Percentiles rank a stretch among this genome's conserved stretches.
Evolutionary conservation across 2,329 filamentous ascomycete genomes (phyloP).

Genomic region (Pseudogymnoascus sp.): DNA sequence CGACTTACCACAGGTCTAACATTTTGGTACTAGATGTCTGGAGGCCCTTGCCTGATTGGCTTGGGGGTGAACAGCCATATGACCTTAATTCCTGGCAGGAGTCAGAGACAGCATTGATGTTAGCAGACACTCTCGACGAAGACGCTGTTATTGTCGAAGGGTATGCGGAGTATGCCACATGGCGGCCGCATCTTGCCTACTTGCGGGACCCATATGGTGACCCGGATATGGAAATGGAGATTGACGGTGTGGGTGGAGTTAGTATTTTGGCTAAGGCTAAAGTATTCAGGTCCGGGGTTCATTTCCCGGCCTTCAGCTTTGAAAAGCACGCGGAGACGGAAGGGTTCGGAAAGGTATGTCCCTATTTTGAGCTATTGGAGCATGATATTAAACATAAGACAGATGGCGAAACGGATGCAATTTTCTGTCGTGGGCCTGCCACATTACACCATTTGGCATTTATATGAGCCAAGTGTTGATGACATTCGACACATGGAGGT

Average conservation of each 20-base stretch:
- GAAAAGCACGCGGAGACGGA: slow-evolving; percentile 98
- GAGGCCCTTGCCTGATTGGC: slow-evolving; percentile 97
- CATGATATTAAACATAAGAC: slow-evolving; percentile 14
- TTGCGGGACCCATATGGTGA: slow-evolving; percentile 94
- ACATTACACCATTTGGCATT: slow-evolving; percentile 98
- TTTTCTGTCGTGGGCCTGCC: slow-evolving; percentile 93
- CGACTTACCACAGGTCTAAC: slow-evolving; percentile 18
- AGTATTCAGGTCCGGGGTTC: slow-evolving; percentile 89
- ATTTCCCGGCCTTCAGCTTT: slow-evolving; percentile 97
- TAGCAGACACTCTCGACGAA: slow-evolving; percentile 92
- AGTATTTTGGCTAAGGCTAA: slow-evolving; percentile 94
- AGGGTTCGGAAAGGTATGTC: slow-evolving; percentile 86
- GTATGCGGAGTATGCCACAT: slow-evolving; percentile 97
- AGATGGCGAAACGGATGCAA: slow-evolving; percentile 97
- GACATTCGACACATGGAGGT: slow-evolving; percentile 95
- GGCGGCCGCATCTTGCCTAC: slow-evolving; percentile 94
- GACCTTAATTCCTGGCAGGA: slow-evolving; percentile 99
- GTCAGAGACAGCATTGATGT: slow-evolving; percentile 87
- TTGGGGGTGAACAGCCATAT: slow-evolving; percentile 96
- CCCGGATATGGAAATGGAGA: slow-evolving; percentile 99
- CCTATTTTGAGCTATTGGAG: background rate
- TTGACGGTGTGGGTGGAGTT: slow-evolving; percentile 94
- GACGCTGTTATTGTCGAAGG: slow-evolving; percentile 98
- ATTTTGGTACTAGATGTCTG: slow-evolving; percentile 65
- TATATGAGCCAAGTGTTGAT: slow-evolving; percentile 98